Conservation (phyloP, 1,284 basidiomycete genomes). For the Albatrellus sp. region DNA sequence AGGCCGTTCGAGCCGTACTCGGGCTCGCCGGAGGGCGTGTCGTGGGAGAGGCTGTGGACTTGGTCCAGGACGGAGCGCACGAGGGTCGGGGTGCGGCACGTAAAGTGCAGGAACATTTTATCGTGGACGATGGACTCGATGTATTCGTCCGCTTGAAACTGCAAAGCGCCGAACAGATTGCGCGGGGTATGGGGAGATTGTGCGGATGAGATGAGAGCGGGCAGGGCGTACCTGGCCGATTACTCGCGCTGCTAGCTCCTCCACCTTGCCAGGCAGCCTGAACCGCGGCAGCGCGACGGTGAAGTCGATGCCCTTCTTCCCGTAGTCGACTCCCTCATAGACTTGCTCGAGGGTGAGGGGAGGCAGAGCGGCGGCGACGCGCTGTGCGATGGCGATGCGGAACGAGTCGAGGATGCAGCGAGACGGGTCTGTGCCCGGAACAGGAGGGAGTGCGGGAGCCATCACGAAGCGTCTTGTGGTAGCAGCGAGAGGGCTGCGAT, state of each 20-base stretch:
- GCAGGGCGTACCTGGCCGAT: constrained; percentile 41
- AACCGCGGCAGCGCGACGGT: constrained; percentile 88
- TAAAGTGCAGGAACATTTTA: constrained; percentile 79
- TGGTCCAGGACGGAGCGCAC: constrained; percentile 71
- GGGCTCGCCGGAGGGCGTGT: constrained; percentile 36
- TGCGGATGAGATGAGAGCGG: not conserved
- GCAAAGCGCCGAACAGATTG: not conserved
- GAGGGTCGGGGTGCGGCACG: constrained; percentile 61
- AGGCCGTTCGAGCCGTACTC: constrained; percentile 66
- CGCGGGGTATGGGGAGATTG: constrained; percentile 14
- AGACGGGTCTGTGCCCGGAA: constrained; percentile 61
- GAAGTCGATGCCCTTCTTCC: constrained; percentile 89
- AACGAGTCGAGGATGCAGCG: constrained; percentile 75
- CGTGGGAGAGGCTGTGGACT: constrained; percentile 66
- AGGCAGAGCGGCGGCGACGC: constrained; percentile 60
- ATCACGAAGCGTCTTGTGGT: not conserved
- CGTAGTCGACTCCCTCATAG: constrained; percentile 78
- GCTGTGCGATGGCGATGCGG: constrained; percentile 72
- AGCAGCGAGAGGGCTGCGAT: not conserved
- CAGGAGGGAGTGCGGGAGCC: constrained; percentile 28
- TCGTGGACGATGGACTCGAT: constrained; percentile 57
- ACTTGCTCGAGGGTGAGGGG: constrained; percentile 62
- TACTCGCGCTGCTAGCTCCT: constrained; percentile 69
- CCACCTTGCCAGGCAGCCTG: constrained; percentile 74
- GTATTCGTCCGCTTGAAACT: constrained; percentile 63